Conservation (phyloP, 352 stramenopile genomes). For the Globisporangium heterothallicum region DNA sequence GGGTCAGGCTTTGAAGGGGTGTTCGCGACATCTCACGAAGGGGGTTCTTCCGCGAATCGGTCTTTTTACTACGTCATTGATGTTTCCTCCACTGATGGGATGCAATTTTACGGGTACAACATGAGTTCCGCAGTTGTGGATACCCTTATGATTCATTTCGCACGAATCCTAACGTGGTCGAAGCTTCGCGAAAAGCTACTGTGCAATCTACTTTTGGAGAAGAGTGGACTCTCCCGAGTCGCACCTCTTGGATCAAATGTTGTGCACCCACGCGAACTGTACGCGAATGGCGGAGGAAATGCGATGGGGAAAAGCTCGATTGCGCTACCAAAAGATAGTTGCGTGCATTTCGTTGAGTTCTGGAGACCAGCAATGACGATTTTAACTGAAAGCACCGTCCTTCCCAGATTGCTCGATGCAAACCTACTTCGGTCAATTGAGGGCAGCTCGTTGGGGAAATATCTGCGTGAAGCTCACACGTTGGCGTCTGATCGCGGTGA, state of each 20-base stretch:
- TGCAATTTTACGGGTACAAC: constrained; percentile 75
- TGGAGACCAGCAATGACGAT: constrained; percentile 35
- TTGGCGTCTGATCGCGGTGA: constrained; percentile 14
- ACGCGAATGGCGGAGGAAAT: constrained; percentile 26
- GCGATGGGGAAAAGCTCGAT: constrained; percentile 23
- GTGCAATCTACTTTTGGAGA: constrained; percentile 54
- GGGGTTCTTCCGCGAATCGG: constrained; percentile 21
- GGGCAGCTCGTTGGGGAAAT: constrained; percentile 39
- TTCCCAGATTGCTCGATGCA: constrained; percentile 43
- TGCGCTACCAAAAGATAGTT: constrained; percentile 41
- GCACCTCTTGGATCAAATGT: constrained; percentile 44
- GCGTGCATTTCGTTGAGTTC: constrained; percentile 59
- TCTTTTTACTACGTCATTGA: constrained; percentile 77
- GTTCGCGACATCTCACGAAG: not conserved
- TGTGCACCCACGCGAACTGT: constrained; percentile 56
- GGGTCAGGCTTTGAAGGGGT: not conserved
- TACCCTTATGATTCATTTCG: constrained; percentile 39
- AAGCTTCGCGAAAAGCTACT: constrained; percentile 60
- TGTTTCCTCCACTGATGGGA: constrained; percentile 45
- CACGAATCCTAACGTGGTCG: constrained; percentile 67
- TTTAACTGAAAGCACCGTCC: constrained; percentile 32
- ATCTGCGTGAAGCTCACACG: constrained; percentile 54
- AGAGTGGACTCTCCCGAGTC: constrained; percentile 38
- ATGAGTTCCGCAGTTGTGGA: constrained; percentile 64
- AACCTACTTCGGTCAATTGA: constrained; percentile 39